Evolutionary conservation across 2,329 filamentous ascomycete species (phyloP).

Genomic region (Pleochaeta shiraiana): DNA sequence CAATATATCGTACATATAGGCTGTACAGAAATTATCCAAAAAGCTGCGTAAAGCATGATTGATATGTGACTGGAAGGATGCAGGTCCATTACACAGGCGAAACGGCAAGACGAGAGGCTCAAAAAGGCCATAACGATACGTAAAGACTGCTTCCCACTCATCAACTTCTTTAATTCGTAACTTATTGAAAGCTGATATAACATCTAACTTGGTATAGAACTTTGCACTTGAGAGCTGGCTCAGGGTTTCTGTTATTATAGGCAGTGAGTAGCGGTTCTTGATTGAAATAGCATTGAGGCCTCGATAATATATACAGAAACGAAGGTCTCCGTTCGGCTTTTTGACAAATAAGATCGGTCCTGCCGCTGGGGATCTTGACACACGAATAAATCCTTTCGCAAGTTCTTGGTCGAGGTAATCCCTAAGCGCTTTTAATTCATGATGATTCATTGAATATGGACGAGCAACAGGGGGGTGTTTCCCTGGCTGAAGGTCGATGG

Average conservation of each 20-base stretch:
- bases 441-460: neutral
- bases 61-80: conserved; percentile 4
- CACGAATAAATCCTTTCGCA: neutral
- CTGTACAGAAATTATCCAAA: neutral
- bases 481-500: neutral
- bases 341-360: neutral
- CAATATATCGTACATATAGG: neutral
- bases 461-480: neutral
- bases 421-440: neutral
- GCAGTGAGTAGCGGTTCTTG: conserved; percentile 2
- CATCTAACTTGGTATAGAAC: conserved; percentile 1
- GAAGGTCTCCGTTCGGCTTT: neutral
- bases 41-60: neutral
- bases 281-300: neutral
- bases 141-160: neutral
- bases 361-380: neutral
- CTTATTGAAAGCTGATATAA: neutral
- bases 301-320: neutral
- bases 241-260: neutral
- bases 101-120: conserved; percentile 4
- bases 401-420: neutral
- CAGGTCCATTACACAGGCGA: conserved; percentile 3
- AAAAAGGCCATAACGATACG: neutral
- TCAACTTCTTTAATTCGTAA: neutral
- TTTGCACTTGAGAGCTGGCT: neutral